Evolutionary conservation across 2,329 filamentous ascomycete species (phyloP).

Genomic region (Fusarium sp.): DNA sequence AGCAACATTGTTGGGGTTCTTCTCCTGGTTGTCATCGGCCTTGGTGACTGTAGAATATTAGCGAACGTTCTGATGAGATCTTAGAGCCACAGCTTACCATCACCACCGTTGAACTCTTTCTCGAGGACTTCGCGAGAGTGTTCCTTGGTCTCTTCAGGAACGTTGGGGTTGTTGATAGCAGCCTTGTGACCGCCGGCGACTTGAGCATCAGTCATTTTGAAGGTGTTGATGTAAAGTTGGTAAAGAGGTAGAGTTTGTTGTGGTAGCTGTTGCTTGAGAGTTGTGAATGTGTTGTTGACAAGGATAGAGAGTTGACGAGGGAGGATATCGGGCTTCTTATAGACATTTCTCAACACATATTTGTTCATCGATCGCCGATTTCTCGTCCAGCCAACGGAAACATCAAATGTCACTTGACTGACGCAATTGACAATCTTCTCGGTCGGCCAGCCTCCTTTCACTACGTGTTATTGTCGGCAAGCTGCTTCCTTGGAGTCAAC

Average conservation of each 20-base stretch:
- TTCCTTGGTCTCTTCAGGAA: conserved; percentile 65
- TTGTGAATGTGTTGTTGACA: conserved; percentile 5
- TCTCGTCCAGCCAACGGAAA: neutral
- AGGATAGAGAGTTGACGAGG: neutral
- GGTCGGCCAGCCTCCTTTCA: neutral
- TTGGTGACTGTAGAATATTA: conserved; percentile 44
- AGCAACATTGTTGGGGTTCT: conserved; percentile 66
- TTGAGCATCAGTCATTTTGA: conserved; percentile 62
- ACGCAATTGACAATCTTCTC: conserved; percentile 35
- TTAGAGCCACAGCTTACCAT: conserved; percentile 43
- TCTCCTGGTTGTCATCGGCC: conserved; percentile 52
- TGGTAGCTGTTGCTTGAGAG: neutral
- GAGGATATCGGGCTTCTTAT: conserved; percentile 30
- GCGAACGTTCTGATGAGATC: neutral
- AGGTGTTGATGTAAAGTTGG: conserved; percentile 23
- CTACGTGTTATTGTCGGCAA: neutral
- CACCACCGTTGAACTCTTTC: conserved; percentile 58
- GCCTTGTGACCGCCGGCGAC: conserved; percentile 69
- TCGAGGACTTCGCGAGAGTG: conserved; percentile 65
- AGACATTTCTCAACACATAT: neutral
- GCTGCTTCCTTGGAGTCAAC: conserved; percentile 1
- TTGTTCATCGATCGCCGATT: conserved; percentile 6
- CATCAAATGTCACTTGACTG: conserved; percentile 24
- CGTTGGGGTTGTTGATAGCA: conserved; percentile 67
- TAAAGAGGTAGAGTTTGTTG: neutral